Evolutionary conservation across 306 rosid genomes (phyloP).

Genomic region (Trifolium pratense): DNA sequence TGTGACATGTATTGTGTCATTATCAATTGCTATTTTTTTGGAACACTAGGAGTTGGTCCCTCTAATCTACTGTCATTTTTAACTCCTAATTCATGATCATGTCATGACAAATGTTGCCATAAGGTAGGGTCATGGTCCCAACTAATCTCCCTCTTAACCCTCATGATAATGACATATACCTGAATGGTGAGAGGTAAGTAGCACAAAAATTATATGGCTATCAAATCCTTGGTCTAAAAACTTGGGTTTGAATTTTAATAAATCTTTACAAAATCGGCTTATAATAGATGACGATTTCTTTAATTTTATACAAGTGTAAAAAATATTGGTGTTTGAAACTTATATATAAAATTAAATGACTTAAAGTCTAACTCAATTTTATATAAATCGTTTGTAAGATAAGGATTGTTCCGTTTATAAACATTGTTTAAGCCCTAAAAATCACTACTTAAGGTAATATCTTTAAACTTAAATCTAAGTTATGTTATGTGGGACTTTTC

Average conservation of each 20-base stretch:
- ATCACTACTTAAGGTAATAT: neutral
- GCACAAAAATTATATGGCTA: neutral
- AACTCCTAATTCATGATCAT: slow-evolving; percentile 36
- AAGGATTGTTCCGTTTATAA: neutral
- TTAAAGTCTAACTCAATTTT: neutral
- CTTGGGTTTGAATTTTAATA: neutral
- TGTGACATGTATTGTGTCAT: slow-evolving; percentile 35
- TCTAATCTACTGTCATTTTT: slow-evolving; percentile 34
- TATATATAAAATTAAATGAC: neutral
- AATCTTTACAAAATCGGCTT: neutral
- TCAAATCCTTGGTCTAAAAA: slow-evolving; percentile 5
- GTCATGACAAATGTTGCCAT: slow-evolving; percentile 37
- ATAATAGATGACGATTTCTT: neutral
- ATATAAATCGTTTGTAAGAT: neutral
- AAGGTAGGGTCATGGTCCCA: slow-evolving; percentile 33
- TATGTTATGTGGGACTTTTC: neutral
- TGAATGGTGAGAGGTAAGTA: neutral
- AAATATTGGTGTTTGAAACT: neutral
- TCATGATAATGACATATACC: slow-evolving; percentile 37
- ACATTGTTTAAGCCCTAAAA: neutral
- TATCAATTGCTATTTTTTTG: slow-evolving; percentile 30
- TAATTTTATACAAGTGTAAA: neutral
- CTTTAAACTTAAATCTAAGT: no score
- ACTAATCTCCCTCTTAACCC: slow-evolving; percentile 22
- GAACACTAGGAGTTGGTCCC: slow-evolving; percentile 36